Evolutionary conservation across 2,329 filamentous ascomycete genomes (phyloP).

Genomic region (Hypoxylon sp.): DNA sequence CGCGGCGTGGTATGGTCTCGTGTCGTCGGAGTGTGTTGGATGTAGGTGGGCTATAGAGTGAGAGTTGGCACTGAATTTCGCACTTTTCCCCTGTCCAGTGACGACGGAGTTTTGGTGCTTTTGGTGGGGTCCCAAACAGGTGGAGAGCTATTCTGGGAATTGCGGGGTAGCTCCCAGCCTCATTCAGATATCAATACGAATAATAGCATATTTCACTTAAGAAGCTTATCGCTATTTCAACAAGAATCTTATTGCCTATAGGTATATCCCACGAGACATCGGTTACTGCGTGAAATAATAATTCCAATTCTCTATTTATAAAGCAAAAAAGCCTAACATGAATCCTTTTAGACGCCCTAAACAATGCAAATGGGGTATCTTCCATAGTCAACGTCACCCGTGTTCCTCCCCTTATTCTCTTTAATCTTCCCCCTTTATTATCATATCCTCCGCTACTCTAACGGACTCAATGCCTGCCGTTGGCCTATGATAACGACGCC

Average conservation of each 20-base stretch:
- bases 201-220: slow-evolving; percentile 13
- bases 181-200: background rate
- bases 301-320: slow-evolving; percentile 2
- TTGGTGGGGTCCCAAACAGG: slow-evolving; percentile 29
- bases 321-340: slow-evolving; percentile 6
- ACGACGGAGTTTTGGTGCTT: slow-evolving; percentile 31
- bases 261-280: background rate
- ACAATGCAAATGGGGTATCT: slow-evolving; percentile 46
- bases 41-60: slow-evolving; percentile 4
- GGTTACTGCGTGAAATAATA: background rate
- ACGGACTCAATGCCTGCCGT: background rate
- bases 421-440: background rate
- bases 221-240: background rate
- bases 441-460: background rate
- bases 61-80: too few relatives aligned
- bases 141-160: slow-evolving; percentile 14
- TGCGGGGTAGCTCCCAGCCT: slow-evolving; percentile 42
- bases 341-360: slow-evolving; percentile 39
- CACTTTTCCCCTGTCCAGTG: slow-evolving; percentile 19
- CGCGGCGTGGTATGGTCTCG: slow-evolving; percentile 8
- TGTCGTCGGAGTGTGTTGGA: slow-evolving; percentile 16
- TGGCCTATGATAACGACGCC: background rate
- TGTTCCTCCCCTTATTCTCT: slow-evolving; percentile 1
- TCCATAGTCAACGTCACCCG: slow-evolving; percentile 31
- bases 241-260: background rate